Conservation (phyloP, 2,329 filamentous ascomycete species). For the Capronia epimyces region DNA sequence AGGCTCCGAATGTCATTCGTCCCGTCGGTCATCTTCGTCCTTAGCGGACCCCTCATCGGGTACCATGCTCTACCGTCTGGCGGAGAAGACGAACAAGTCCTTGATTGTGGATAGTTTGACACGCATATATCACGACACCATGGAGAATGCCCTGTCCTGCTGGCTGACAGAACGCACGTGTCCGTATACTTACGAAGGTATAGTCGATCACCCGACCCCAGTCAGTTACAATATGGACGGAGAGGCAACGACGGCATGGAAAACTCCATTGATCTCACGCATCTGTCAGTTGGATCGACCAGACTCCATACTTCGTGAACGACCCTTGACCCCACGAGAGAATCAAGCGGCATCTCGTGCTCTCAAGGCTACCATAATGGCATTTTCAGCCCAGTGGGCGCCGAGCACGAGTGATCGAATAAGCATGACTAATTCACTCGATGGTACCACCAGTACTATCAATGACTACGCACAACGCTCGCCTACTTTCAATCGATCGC, state of each 20-base stretch:
- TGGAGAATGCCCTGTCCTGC: constrained; percentile 21
- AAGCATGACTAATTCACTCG: background rate
- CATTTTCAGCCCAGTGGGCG: constrained; percentile 20
- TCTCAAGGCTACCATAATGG: constrained; percentile 18
- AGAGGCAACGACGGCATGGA: constrained; percentile 6
- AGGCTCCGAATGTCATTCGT: background rate
- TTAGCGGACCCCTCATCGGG: constrained; percentile 12
- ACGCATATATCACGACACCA: constrained; percentile 20
- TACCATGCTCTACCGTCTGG: constrained; percentile 28
- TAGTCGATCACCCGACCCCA: background rate
- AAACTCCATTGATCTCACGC: constrained; percentile 15
- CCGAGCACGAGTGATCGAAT: constrained; percentile 1
- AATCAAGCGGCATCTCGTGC: constrained; percentile 14
- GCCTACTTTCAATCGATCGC: constrained; percentile 23
- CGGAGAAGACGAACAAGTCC: constrained; percentile 35
- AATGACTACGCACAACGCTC: background rate
- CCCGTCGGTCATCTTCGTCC: background rate
- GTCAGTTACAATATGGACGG: background rate
- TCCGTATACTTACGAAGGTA: constrained; percentile 34
- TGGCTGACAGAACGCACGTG: constrained; percentile 24
- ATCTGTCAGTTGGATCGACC: constrained; percentile 16
- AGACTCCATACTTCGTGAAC: constrained; percentile 4
- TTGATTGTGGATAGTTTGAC: constrained; percentile 33
- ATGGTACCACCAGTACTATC: no score
- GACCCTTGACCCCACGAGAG: constrained; percentile 5